A percentile compares a stretch with the other conserved stretches of the same genome.
phyloP scores from a whole-genome alignment of 2,329 filamentous ascomycete species.

The Shiraia bambusicola region DNA sequence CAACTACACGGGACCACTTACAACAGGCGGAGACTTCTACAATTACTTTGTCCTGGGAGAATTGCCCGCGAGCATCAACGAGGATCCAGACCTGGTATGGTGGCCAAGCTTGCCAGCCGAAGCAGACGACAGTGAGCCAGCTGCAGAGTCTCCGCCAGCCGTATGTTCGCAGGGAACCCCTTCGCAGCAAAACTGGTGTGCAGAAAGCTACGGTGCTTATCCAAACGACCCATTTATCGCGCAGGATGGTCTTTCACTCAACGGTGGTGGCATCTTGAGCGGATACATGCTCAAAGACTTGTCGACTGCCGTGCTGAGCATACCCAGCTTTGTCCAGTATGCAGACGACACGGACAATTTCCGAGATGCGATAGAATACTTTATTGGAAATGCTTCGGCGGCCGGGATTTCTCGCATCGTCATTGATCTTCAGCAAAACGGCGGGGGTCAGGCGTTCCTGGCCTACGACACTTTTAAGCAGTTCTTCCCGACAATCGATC shows the following conservation, averaged over 20 bases:
- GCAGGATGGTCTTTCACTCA: conserved; percentile 21
- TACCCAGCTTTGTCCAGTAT: conserved; percentile 42
- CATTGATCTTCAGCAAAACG: conserved; percentile 62
- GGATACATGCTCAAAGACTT: conserved; percentile 48
- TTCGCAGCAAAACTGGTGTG: conserved; percentile 12
- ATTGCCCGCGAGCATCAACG: conserved; percentile 15
- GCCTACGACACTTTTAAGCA: conserved; percentile 48
- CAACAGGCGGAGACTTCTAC: conserved; percentile 48
- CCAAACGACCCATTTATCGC: conserved; percentile 21
- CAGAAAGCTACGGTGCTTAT: conserved; percentile 20
- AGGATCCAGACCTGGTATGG: not conserved
- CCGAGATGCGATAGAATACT: conserved; percentile 34
- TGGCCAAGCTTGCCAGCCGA: not conserved
- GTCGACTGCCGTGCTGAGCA: conserved; percentile 46
- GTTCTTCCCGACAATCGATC: conserved; percentile 49
- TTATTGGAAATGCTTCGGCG: conserved; percentile 48
- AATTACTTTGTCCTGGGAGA: conserved; percentile 47
- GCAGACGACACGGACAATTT: conserved; percentile 8
- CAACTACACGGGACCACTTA: conserved; percentile 33
- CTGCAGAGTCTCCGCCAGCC: not conserved
- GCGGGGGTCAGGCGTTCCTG: conserved; percentile 50
- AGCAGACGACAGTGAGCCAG: not conserved
- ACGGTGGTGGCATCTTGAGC: conserved; percentile 30
- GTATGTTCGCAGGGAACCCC: not conserved
- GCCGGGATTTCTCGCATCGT: conserved; percentile 57